Evolutionary conservation across 1,139 yeast genomes (phyloP).

Genomic region (Magnusiomyces suaveolens): DNA sequence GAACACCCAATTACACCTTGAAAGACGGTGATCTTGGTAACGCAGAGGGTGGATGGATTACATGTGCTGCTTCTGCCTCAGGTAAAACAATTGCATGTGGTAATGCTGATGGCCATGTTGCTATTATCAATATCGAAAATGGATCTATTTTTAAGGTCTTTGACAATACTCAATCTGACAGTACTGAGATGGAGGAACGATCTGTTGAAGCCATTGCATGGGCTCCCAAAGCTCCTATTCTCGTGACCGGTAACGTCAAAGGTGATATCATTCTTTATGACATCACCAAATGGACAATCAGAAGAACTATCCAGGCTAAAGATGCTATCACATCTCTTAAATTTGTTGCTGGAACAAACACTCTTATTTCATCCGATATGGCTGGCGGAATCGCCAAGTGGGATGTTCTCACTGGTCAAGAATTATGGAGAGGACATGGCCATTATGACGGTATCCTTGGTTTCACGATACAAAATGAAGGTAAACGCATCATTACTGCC

Average conservation of each 20-base stretch:
- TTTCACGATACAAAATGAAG: constrained; percentile 56
- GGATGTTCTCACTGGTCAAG: constrained; percentile 80
- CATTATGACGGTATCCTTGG: constrained; percentile 92
- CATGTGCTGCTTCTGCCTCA: constrained; percentile 47
- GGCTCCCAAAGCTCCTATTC: constrained; percentile 54
- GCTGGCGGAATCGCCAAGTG: constrained; percentile 79
- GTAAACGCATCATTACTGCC: constrained; percentile 74
- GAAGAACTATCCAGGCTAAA: constrained; percentile 57
- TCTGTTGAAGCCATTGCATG: constrained; percentile 82
- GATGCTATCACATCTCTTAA: constrained; percentile 78
- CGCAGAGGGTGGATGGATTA: constrained; percentile 69
- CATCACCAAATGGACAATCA: constrained; percentile 74
- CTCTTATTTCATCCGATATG: constrained; percentile 65
- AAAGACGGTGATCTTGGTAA: constrained; percentile 54
- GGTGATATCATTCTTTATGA: constrained; percentile 81
- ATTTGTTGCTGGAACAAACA: constrained; percentile 50
- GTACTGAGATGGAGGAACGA: constrained; percentile 53
- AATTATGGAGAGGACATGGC: constrained; percentile 70
- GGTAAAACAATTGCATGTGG: constrained; percentile 51
- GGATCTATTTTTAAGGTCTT: constrained; percentile 60
- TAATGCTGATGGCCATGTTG: constrained; percentile 76
- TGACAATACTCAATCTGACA: constrained; percentile 50
- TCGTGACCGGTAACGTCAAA: constrained; percentile 83
- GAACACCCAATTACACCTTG: constrained; percentile 47
- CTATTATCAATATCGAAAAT: constrained; percentile 59